phyloP scores from a whole-genome alignment of 2,329 filamentous ascomycete genomes.

The Macrophomina phaseolina region DNA sequence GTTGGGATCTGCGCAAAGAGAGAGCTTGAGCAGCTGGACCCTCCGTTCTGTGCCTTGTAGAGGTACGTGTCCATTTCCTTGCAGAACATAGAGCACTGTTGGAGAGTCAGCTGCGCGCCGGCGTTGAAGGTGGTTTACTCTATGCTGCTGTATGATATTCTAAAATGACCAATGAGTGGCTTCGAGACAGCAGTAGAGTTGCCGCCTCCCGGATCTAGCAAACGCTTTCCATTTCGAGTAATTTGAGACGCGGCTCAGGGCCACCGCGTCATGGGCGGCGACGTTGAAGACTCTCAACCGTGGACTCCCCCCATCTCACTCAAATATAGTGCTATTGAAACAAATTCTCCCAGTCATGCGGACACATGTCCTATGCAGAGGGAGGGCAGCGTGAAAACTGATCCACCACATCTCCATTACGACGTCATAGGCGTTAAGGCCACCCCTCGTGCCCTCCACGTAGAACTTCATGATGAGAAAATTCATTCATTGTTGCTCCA shows the following conservation, averaged over 20 bases:
- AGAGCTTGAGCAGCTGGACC: too few relatives aligned
- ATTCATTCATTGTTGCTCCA: neutral
- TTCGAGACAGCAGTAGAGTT: neutral
- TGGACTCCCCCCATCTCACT: neutral
- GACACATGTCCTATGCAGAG: neutral
- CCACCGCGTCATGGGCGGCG: neutral
- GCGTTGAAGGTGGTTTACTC: neutral
- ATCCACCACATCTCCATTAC: neutral
- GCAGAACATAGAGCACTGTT: too few relatives aligned
- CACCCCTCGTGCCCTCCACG: slow-evolving; percentile 7
- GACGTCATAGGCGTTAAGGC: slow-evolving; percentile 19
- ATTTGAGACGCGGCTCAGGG: neutral
- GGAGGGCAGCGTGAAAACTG: neutral
- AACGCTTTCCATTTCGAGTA: neutral
- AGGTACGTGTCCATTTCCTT: too few relatives aligned
- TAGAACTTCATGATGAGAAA: neutral
- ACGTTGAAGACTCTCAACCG: neutral
- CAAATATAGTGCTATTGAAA: neutral
- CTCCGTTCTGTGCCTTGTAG: too few relatives aligned
- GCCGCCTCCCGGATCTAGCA: neutral
- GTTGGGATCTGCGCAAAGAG: too few relatives aligned
- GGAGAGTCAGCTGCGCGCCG: too few relatives aligned
- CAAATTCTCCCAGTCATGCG: neutral
- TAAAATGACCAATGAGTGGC: neutral
- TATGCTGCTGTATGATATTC: neutral